Percentiles rank a stretch among this genome's conserved stretches.
Evolutionary conservation across 2,329 filamentous ascomycete genomes (phyloP).

Genomic region (Pestalotiopsis sp.): DNA sequence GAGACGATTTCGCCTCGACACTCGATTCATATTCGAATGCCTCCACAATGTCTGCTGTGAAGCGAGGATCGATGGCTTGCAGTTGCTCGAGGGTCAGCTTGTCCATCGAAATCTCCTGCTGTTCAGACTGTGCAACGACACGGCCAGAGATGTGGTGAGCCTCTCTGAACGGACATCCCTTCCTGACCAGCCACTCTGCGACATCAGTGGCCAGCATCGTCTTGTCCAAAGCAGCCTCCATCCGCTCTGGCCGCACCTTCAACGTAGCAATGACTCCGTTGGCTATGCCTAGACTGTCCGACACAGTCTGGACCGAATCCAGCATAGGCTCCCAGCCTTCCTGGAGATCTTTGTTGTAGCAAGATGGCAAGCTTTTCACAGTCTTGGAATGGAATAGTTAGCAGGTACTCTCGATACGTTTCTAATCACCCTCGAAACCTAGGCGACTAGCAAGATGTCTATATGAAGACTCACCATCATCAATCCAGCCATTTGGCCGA

Average conservation of each 20-base stretch:
- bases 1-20: constrained; percentile 67
- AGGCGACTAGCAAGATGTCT: constrained; percentile 22
- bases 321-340: constrained; percentile 77
- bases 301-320: constrained; percentile 74
- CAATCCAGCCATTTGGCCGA: constrained; percentile 71
- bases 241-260: constrained; percentile 67
- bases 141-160: constrained; percentile 77
- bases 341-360: constrained; percentile 80
- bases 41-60: constrained; percentile 66
- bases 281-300: constrained; percentile 74
- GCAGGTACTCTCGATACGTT: constrained; percentile 29
- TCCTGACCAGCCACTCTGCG: constrained; percentile 63
- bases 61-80: constrained; percentile 66
- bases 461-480: constrained; percentile 52
- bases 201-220: constrained; percentile 75
- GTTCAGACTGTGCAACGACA: constrained; percentile 71
- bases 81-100: constrained; percentile 63
- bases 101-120: constrained; percentile 67
- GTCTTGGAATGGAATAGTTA: constrained; percentile 40
- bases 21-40: constrained; percentile 73
- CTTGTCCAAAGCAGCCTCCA: constrained; percentile 70
- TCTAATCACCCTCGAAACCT: constrained; percentile 22
- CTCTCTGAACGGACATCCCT: constrained; percentile 74
- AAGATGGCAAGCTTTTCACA: constrained; percentile 65
- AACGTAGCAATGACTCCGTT: constrained; percentile 73